phyloP scores from a whole-genome alignment of 164 flowering plant species.

The Brasenia schreberi region DNA sequence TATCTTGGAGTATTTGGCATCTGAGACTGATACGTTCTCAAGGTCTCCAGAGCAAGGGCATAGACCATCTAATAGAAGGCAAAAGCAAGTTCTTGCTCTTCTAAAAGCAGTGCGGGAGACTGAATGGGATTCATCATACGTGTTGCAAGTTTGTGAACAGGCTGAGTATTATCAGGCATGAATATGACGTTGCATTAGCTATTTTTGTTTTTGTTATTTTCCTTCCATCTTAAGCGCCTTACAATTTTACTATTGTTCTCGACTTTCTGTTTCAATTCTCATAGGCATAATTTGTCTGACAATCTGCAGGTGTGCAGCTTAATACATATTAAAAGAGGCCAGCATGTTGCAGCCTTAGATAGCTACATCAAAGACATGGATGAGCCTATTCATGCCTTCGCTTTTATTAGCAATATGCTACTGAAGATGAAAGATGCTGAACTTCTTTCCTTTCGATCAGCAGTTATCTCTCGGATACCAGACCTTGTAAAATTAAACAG shows the following conservation, averaged over 20 bases:
- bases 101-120: slow-evolving; percentile 51
- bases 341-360: slow-evolving; percentile 65
- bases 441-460: slow-evolving; percentile 40
- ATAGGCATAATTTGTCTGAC: background rate
- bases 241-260: too few relatives aligned
- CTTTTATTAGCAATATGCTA: slow-evolving; percentile 49
- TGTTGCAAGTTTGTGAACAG: slow-evolving; percentile 60
- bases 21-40: slow-evolving; percentile 18
- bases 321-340: slow-evolving; percentile 43
- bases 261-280: background rate
- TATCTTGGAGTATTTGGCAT: slow-evolving; percentile 62
- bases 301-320: slow-evolving; percentile 72
- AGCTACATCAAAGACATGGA: slow-evolving; percentile 67
- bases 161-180: slow-evolving; percentile 73
- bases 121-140: slow-evolving; percentile 56
- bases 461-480: slow-evolving; percentile 62
- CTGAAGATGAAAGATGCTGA: slow-evolving; percentile 26
- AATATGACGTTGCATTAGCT: background rate
- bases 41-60: slow-evolving; percentile 9
- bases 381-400: slow-evolving; percentile 87
- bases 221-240: background rate
- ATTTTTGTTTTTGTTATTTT: background rate
- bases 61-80: slow-evolving; percentile 34
- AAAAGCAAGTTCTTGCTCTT: slow-evolving; percentile 71
- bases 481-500: slow-evolving; percentile 66